A percentile compares a stretch with the other conserved stretches of the same genome.
These are phyloP conservation scores for Lophiostoma macrostomum DNA, from an alignment of 495 filamentous ascomycete genomes.

Conservation along the genomic window DNA sequence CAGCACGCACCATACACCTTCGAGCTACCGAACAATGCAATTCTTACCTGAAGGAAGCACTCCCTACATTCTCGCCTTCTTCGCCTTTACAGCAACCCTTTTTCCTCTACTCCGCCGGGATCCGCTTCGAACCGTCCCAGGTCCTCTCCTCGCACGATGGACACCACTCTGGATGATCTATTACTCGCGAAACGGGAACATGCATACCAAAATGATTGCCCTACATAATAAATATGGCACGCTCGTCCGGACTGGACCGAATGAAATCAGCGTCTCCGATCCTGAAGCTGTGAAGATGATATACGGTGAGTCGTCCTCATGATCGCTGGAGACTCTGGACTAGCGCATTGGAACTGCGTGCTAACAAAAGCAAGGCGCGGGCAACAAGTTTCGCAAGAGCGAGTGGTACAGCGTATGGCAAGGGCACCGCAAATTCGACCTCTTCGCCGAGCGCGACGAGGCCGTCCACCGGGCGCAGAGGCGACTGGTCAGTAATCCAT, in stretches of 20 bases:
- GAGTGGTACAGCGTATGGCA: conserved; percentile 41
- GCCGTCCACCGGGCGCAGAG: conserved; percentile 35
- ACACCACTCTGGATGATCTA: conserved; percentile 35
- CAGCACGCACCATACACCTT: too few species aligned
- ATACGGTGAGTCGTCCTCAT: conserved; percentile 35
- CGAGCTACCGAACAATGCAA: too few species aligned
- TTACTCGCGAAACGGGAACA: conserved; percentile 34
- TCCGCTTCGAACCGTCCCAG: conserved; percentile 34
- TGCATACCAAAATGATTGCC: conserved; percentile 28
- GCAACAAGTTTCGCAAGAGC: conserved; percentile 40
- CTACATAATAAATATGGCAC: conserved; percentile 32
- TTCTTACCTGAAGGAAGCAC: too few species aligned
- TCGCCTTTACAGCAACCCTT: too few species aligned
- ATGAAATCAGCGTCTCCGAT: conserved; percentile 38
- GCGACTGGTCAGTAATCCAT: conserved; percentile 34
- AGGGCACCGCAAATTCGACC: conserved; percentile 39
- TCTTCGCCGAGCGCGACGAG: conserved; percentile 40
- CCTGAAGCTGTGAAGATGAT: conserved; percentile 37
- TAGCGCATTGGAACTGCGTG: too few species aligned
- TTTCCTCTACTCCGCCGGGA: too few species aligned
- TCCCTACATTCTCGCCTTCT: too few species aligned
- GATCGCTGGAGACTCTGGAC: too few species aligned
- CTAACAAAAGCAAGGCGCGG: too few species aligned
- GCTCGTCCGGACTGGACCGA: conserved; percentile 35
- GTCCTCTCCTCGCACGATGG: conserved; percentile 33